Evolutionary conservation across 2,329 filamentous ascomycete species (phyloP), one percentile per base, ranked within the genome.

Genomic region (Escovopsis weberi): DNA sequence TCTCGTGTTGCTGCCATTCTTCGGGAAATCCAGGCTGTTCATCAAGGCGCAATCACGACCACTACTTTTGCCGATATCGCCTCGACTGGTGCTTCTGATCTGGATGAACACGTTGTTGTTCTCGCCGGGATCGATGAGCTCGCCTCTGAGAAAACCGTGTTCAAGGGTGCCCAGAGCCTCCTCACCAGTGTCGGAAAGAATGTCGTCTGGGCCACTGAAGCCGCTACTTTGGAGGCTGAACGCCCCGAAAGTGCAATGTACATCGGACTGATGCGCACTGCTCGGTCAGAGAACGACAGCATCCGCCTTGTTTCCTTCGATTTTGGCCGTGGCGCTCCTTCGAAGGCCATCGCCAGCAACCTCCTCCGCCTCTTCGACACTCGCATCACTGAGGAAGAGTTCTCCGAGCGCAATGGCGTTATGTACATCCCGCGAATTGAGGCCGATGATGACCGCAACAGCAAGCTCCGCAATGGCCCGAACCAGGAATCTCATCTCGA

Each of bases 351-450:
- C 12, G 45, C 47, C 26, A 39, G 38, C 23, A 42, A 50, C 12
- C 43, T 50, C 4, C 12, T 51, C 12, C 44, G 46, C 12, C 18
- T 50, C n/a, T 47, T 53, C 6, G 47, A 47, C 28, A 34, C 33
- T n/a, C 45, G 35, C 8, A 46, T 50, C 30, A 35, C 38, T 0
- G 53, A 55, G 28, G 45, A 52, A 9, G 53, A 55, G 38, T 34
- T 55, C 4, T 38, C 48, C 2, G 52, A 55, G 48, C 47, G 50
- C 9, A 38, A 50, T 19, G 52, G 51, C 5, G 40, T 48, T 6
- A 37, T 55, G 10, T 48, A 51, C 32, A 53, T 53, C 26, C 51
- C 51, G 1, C 45, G 52, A 11, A 44, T 52, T 9, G 47, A 51
- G 42, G 49, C 49, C 7, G 49, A 53, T 15, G 48, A 51, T 23